These are phyloP conservation scores for Aspergillus eucalypticola DNA, from an alignment of 2,329 filamentous ascomycete genomes.

Conservation along the genomic window DNA sequence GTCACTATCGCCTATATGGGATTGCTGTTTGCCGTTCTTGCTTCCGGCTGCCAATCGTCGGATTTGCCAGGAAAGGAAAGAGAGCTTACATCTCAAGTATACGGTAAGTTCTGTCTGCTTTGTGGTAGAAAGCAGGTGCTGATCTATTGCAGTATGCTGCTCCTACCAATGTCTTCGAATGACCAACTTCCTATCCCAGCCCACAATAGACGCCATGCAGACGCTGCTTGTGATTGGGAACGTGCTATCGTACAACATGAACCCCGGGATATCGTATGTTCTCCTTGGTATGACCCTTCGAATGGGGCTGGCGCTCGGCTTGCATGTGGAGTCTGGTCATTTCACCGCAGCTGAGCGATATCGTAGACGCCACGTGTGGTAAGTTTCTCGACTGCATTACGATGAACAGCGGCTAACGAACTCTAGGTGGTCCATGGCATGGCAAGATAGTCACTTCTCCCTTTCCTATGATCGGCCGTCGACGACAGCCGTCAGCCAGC, in stretches of 20 bases:
- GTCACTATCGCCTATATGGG: constrained; percentile 61
- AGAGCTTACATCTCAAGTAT: constrained; percentile 65
- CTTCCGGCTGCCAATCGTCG: constrained; percentile 63
- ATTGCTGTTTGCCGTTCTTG: constrained; percentile 62
- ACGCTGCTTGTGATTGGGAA: constrained; percentile 63
- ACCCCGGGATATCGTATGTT: constrained; percentile 64
- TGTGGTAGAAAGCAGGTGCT: constrained; percentile 21
- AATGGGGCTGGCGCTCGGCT: constrained; percentile 60
- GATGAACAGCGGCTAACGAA: neutral
- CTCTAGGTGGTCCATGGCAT: constrained; percentile 61
- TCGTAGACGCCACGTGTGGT: constrained; percentile 48
- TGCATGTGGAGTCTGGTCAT: constrained; percentile 60
- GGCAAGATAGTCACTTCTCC: constrained; percentile 65
- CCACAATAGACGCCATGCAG: constrained; percentile 62
- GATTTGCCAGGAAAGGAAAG: constrained; percentile 59
- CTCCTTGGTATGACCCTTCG: constrained; percentile 60
- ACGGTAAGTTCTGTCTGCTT: constrained; percentile 47
- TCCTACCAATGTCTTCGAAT: constrained; percentile 65
- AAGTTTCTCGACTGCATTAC: constrained; percentile 13
- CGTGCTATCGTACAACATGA: constrained; percentile 64
- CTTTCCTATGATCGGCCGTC: constrained; percentile 63
- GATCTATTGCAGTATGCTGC: constrained; percentile 55
- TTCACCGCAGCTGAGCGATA: constrained; percentile 53
- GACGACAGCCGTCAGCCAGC: constrained; percentile 55
- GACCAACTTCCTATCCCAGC: constrained; percentile 64